Percentiles rank a stretch among this genome's conserved stretches.
These are phyloP conservation scores for Rhizoctonia solani DNA, from an alignment of 1,284 basidiomycete genomes.

Conservation along the genomic window DNA sequence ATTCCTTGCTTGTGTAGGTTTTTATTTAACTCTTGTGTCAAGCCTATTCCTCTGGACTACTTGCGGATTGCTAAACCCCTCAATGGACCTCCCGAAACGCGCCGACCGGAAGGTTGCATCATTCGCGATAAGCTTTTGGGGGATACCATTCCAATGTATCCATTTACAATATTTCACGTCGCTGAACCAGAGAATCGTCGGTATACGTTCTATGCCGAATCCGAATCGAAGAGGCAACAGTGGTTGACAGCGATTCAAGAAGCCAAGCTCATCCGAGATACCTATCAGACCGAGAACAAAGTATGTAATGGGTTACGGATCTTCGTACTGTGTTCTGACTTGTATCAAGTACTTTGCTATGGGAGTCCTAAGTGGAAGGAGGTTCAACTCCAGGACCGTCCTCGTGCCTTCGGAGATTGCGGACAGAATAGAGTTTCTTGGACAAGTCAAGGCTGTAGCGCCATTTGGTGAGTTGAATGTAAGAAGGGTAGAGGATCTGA, in stretches of 20 bases:
- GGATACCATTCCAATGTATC: constrained; percentile 55
- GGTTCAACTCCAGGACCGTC: constrained; percentile 57
- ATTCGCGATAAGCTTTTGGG: constrained; percentile 32
- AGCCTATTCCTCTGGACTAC: constrained; percentile 78
- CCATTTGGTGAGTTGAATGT: constrained; percentile 61
- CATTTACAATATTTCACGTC: constrained; percentile 75
- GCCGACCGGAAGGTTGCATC: constrained; percentile 16
- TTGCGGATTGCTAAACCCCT: constrained; percentile 67
- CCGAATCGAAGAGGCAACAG: constrained; percentile 58
- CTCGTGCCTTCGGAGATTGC: constrained; percentile 43
- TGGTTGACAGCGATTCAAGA: constrained; percentile 67
- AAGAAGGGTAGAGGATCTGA: not conserved
- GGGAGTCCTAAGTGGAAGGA: constrained; percentile 59
- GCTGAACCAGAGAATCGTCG: constrained; percentile 57
- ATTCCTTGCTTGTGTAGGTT: not conserved
- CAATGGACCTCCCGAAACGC: constrained; percentile 49
- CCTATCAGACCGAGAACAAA: constrained; percentile 69
- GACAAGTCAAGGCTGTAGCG: constrained; percentile 60
- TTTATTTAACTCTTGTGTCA: constrained; percentile 16
- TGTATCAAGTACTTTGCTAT: constrained; percentile 64
- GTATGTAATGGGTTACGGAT: constrained; percentile 48
- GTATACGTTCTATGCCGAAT: constrained; percentile 70
- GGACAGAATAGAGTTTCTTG: constrained; percentile 52
- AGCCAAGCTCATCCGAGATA: constrained; percentile 62
- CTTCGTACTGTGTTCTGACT: constrained; percentile 9